Percentiles rank a stretch among this genome's conserved stretches.
Evolutionary conservation across 2,329 filamentous ascomycete species (phyloP).

Genomic region (Fusarium miscanthi): DNA sequence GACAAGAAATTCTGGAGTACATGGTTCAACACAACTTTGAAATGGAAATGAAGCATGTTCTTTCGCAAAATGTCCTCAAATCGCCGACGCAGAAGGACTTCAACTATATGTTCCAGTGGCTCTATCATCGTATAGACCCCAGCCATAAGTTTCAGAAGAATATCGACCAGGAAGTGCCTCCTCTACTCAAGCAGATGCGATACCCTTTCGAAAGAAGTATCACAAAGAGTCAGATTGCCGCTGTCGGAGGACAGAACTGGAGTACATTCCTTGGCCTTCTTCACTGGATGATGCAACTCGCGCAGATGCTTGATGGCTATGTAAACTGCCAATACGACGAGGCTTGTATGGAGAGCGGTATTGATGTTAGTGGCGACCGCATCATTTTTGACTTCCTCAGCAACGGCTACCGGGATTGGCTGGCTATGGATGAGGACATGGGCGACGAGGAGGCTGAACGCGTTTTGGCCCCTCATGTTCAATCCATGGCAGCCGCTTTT

Average conservation of each 20-base stretch:
- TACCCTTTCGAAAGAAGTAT: slow-evolving; percentile 97
- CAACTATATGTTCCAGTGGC: slow-evolving; percentile 96
- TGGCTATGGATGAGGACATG: slow-evolving; percentile 90
- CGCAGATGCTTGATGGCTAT: slow-evolving; percentile 92
- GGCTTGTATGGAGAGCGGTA: slow-evolving; percentile 85
- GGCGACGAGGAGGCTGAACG: slow-evolving; percentile 85
- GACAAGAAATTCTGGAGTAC: slow-evolving; percentile 91
- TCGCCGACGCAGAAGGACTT: slow-evolving; percentile 99
- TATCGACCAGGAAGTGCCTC: slow-evolving; percentile 94
- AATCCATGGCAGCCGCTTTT: slow-evolving; percentile 89
- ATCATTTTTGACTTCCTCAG: slow-evolving; percentile 96
- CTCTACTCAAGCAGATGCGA: slow-evolving; percentile 89
- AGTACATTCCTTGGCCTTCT: slow-evolving; percentile 91
- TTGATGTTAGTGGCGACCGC: slow-evolving; percentile 88
- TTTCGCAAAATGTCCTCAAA: slow-evolving; percentile 91
- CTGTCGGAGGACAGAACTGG: slow-evolving; percentile 98
- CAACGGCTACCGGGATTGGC: slow-evolving; percentile 91
- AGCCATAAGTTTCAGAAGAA: slow-evolving; percentile 93
- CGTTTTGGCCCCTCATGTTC: slow-evolving; percentile 83
- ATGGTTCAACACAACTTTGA: slow-evolving; percentile 95
- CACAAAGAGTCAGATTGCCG: slow-evolving; percentile 93
- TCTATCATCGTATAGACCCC: slow-evolving; percentile 95
- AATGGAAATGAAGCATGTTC: slow-evolving; percentile 93
- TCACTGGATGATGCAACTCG: slow-evolving; percentile 99
- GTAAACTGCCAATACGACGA: slow-evolving; percentile 84